These are phyloP conservation scores for Eucalyptus virginea DNA, from an alignment of 345 rosid genomes.

Conservation along the genomic window DNA sequence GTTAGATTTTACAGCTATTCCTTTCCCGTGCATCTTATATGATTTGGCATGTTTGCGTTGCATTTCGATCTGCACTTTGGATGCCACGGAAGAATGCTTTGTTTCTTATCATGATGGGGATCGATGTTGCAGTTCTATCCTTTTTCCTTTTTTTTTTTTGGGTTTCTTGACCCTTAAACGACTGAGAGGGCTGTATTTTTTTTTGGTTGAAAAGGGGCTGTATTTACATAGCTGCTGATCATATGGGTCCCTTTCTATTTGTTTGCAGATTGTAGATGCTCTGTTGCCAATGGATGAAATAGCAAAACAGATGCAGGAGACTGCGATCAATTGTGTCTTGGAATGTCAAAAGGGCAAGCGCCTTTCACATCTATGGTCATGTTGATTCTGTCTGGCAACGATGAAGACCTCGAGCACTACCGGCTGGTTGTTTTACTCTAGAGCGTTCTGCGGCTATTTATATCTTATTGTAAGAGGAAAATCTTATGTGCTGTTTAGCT, in stretches of 20 bases:
- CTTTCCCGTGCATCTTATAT: neutral
- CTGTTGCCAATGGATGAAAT: constrained; percentile 42
- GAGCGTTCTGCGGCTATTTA: neutral
- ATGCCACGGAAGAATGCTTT: neutral
- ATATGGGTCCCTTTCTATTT: neutral
- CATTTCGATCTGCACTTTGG: neutral
- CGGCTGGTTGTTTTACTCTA: neutral
- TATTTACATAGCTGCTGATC: neutral
- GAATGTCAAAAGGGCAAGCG: constrained; percentile 45
- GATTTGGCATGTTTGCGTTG: neutral
- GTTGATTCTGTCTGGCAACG: neutral
- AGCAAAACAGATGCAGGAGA: constrained; percentile 47
- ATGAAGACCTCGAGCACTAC: neutral
- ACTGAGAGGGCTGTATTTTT: neutral
- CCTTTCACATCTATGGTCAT: constrained; percentile 39
- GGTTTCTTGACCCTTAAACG: neutral
- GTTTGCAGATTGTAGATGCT: constrained; percentile 52
- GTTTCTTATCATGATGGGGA: neutral
- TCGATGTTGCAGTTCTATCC: neutral
- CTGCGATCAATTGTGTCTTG: constrained; percentile 19
- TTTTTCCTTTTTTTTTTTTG: neutral
- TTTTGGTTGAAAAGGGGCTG: neutral
- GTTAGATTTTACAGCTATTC: neutral
- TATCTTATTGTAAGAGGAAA: neutral
- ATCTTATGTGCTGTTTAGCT: neutral